Evolutionary conservation across 257 asterid genomes (phyloP).

Genomic region (Vinca minor): DNA sequence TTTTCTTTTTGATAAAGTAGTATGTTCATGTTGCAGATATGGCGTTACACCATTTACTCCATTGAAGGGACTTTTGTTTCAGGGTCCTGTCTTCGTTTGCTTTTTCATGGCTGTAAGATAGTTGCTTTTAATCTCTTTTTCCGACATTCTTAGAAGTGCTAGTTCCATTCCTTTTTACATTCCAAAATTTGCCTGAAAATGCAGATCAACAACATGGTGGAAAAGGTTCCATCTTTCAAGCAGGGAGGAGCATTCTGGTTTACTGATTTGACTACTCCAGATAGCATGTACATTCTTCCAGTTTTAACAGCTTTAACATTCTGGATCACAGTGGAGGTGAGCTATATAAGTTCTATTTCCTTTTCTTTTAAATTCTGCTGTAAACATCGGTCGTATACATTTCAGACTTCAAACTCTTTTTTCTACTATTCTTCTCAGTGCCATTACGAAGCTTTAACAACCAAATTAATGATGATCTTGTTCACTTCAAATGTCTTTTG

Average conservation of each 20-base stretch:
- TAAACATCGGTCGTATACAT: background rate
- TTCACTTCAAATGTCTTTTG: background rate
- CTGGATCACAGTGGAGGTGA: conserved; percentile 91
- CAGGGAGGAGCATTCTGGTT: conserved; percentile 90
- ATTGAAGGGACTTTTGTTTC: conserved; percentile 63
- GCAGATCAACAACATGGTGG: conserved; percentile 77
- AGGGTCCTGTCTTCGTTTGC: conserved; percentile 72
- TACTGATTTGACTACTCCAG: conserved; percentile 85
- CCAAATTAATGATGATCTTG: background rate
- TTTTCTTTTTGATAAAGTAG: background rate
- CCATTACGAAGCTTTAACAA: background rate
- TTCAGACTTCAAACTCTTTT: background rate
- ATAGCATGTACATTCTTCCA: conserved; percentile 63
- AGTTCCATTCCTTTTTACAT: conserved; percentile 1
- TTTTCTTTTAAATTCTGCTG: background rate
- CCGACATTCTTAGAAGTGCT: background rate
- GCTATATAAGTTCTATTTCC: conserved; percentile 8
- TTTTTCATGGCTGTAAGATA: conserved; percentile 88
- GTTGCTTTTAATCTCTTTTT: conserved; percentile 9
- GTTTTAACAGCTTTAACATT: conserved; percentile 81
- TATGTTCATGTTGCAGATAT: conserved; percentile 47
- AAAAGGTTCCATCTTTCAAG: conserved; percentile 79
- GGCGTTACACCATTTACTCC: conserved; percentile 88
- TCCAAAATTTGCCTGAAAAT: conserved; percentile 12
- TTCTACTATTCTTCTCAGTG: background rate